Percentiles rank a stretch among this genome's conserved stretches.
These are phyloP conservation scores for Lentinula novae-zelandiae DNA, from an alignment of 1,284 basidiomycete species.

Conservation along the genomic window DNA sequence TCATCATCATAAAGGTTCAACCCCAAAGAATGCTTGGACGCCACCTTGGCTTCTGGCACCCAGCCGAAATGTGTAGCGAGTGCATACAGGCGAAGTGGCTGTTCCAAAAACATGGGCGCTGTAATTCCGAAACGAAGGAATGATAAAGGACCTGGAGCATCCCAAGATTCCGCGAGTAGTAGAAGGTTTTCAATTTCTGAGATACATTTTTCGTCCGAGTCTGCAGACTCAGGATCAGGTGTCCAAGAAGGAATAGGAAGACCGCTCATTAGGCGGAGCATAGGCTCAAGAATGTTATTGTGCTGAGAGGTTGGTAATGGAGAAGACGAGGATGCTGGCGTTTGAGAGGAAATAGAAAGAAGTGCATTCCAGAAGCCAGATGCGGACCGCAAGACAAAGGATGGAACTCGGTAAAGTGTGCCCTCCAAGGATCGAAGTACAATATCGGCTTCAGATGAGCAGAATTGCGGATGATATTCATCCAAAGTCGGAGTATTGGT, in stretches of 20 bases:
- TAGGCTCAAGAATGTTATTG: slow-evolving; percentile 27
- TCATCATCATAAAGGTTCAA: slow-evolving; percentile 27
- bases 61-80: slow-evolving; percentile 37
- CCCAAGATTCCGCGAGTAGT: slow-evolving; percentile 34
- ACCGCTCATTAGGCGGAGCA: slow-evolving; percentile 35
- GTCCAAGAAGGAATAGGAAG: slow-evolving; percentile 30
- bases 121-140: slow-evolving; percentile 32
- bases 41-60: slow-evolving; percentile 34
- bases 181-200: slow-evolving; percentile 32
- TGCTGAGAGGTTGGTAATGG: slow-evolving; percentile 11
- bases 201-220: slow-evolving; percentile 21
- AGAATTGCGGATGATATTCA: slow-evolving; percentile 31
- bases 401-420: slow-evolving; percentile 34
- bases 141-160: slow-evolving; percentile 36
- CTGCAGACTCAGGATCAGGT: neutral
- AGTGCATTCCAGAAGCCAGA: slow-evolving; percentile 31
- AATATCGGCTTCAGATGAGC: slow-evolving; percentile 29
- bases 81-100: slow-evolving; percentile 34
- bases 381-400: slow-evolving; percentile 33
- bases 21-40: slow-evolving; percentile 30
- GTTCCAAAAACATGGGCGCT: slow-evolving; percentile 31
- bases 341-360: slow-evolving; percentile 17
- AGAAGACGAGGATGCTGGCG: neutral
- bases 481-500: neutral
- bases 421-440: slow-evolving; percentile 33